These are phyloP conservation scores for Vitis hybrid DNA, from an alignment of 177 flowering plant species.

Conservation along the genomic window DNA sequence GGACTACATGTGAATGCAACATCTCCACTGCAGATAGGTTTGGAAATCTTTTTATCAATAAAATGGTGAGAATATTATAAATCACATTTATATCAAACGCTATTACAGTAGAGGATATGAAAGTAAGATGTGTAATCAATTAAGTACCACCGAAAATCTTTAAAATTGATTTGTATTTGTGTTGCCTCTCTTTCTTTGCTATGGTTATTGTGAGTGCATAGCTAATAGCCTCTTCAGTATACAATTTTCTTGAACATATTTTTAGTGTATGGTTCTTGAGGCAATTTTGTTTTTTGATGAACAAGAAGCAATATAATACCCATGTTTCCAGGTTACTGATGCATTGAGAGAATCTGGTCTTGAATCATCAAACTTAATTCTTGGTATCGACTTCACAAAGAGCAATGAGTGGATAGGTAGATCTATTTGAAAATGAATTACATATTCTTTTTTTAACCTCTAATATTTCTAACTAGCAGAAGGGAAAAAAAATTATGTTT, in stretches of 20 bases:
- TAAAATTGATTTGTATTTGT: not conserved
- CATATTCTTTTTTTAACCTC: not conserved
- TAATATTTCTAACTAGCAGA: not conserved
- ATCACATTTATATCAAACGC: not conserved
- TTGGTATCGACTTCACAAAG: constrained; percentile 87
- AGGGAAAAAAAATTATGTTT: not conserved
- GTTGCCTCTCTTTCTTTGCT: not conserved
- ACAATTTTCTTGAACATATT: not conserved
- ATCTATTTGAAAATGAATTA: not conserved
- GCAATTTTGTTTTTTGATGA: too few species aligned
- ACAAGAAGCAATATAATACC: not conserved
- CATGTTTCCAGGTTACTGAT: constrained; percentile 53
- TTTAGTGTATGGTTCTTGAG: not conserved
- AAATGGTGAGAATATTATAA: not conserved
- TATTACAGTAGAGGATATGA: not conserved
- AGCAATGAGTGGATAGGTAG: constrained; percentile 96
- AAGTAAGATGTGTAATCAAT: not conserved
- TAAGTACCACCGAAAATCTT: not conserved
- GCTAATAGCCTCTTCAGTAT: not conserved
- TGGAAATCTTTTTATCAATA: not conserved
- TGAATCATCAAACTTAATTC: constrained; percentile 83
- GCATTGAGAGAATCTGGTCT: constrained; percentile 84
- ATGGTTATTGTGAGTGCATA: not conserved
- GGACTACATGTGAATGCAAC: too few species aligned
- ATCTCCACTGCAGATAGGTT: too few species aligned